Evolutionary conservation across 1,284 basidiomycete genomes (phyloP).

Genomic region (Grifola frondosa): DNA sequence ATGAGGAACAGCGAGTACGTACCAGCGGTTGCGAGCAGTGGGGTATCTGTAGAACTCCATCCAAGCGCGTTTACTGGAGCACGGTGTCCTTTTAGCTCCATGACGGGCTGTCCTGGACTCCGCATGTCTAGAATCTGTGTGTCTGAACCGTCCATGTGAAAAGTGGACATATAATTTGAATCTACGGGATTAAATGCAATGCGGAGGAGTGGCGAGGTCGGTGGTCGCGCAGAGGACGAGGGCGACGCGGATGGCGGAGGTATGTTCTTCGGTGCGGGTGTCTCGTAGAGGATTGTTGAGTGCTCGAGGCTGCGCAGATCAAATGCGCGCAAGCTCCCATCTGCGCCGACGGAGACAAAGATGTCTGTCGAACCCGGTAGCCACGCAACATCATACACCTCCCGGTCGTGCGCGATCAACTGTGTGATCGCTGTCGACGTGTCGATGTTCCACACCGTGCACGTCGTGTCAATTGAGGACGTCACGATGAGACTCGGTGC

Average conservation of each 20-base stretch:
- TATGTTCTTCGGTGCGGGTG: slow-evolving; percentile 73
- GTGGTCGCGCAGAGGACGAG: slow-evolving; percentile 61
- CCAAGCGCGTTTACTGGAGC: slow-evolving; percentile 80
- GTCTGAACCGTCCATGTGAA: slow-evolving; percentile 85
- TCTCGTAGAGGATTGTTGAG: slow-evolving; percentile 98
- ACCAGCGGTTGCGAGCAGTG: slow-evolving; percentile 85
- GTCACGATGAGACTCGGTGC: slow-evolving; percentile 88
- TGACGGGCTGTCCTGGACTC: slow-evolving; percentile 89
- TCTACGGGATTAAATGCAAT: slow-evolving; percentile 87
- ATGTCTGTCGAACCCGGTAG: slow-evolving; percentile 97
- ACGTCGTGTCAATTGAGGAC: slow-evolving; percentile 94
- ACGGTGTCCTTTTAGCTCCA: slow-evolving; percentile 83
- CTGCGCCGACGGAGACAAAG: slow-evolving; percentile 97
- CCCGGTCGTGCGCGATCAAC: slow-evolving; percentile 96
- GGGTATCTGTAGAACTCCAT: slow-evolving; percentile 83
- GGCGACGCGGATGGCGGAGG: slow-evolving; percentile 53
- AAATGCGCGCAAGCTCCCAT: slow-evolving; percentile 95
- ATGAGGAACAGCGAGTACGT: slow-evolving; percentile 23
- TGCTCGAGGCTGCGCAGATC: slow-evolving; percentile 96
- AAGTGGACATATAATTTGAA: slow-evolving; percentile 91
- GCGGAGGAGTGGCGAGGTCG: slow-evolving; percentile 78
- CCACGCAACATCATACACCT: slow-evolving; percentile 98
- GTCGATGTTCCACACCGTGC: slow-evolving; percentile 97
- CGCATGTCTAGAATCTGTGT: slow-evolving; percentile 94
- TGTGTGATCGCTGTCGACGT: slow-evolving; percentile 96